Evolutionary conservation across 2,329 filamentous ascomycete genomes (phyloP).

Genomic region (Penicillium sumatraense): DNA sequence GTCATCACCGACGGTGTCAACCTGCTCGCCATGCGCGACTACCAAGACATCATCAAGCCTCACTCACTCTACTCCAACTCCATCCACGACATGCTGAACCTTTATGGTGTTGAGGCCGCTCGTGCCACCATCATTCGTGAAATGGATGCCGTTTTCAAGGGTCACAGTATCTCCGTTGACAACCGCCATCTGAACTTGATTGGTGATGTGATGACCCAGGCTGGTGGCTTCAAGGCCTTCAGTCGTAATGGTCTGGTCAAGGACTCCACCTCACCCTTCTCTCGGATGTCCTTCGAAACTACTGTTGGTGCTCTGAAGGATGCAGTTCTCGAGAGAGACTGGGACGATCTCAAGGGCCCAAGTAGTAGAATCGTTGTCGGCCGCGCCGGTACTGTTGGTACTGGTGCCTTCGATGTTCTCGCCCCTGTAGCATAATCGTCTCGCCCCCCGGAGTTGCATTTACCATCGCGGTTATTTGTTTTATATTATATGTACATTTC

Average conservation of each 20-base stretch:
- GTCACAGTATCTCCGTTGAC: conserved; percentile 92
- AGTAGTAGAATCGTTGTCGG: conserved; percentile 89
- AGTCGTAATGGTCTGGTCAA: conserved; percentile 82
- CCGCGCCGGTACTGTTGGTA: conserved; percentile 79
- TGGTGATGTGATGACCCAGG: conserved; percentile 96
- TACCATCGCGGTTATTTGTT: conserved; percentile 21
- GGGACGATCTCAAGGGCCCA: conserved; percentile 83
- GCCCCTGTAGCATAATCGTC: conserved; percentile 50
- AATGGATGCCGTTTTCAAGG: conserved; percentile 80
- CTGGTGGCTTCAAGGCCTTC: conserved; percentile 87
- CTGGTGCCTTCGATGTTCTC: conserved; percentile 89
- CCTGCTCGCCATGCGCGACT: conserved; percentile 86
- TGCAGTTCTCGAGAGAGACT: conserved; percentile 86
- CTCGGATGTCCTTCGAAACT: conserved; percentile 99
- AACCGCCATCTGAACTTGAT: conserved; percentile 92
- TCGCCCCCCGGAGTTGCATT: conserved; percentile 18
- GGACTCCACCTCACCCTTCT: conserved; percentile 85
- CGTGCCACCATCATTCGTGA: conserved; percentile 86
- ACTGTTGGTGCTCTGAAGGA: conserved; percentile 93
- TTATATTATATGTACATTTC: conserved; percentile 32
- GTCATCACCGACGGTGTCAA: conserved; percentile 87
- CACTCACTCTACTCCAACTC: conserved; percentile 90
- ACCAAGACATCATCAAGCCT: conserved; percentile 82
- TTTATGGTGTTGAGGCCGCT: conserved; percentile 93
- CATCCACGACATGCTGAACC: conserved; percentile 78